These are phyloP conservation scores for Nicotiana tabacum DNA, from an alignment of 257 asterid genomes.

Conservation along the genomic window DNA sequence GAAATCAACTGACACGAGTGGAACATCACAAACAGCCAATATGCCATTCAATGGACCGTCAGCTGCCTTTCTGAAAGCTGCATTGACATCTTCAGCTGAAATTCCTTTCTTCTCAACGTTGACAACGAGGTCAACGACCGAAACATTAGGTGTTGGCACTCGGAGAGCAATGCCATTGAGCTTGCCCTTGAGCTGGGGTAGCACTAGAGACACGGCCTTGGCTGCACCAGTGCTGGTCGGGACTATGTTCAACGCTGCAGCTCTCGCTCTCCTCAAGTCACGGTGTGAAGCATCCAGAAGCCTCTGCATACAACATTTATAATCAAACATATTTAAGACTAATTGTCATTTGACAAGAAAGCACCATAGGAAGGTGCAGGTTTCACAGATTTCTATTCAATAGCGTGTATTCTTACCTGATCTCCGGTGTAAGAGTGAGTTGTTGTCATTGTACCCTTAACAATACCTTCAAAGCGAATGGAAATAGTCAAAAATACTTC, in stretches of 20 bases:
- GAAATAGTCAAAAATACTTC: not conserved
- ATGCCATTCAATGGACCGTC: conserved; percentile 69
- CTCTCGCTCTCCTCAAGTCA: conserved; percentile 84
- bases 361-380: not conserved
- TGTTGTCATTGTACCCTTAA: conserved; percentile 96
- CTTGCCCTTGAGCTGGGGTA: conserved; percentile 93
- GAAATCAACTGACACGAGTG: conserved; percentile 88
- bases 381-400: not conserved
- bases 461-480: conserved; percentile 57
- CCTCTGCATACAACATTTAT: conserved; percentile 43
- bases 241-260: conserved; percentile 90
- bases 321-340: not conserved
- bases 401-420: conserved; percentile 42
- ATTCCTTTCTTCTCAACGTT: conserved; percentile 78
- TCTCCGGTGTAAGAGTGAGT: conserved; percentile 98
- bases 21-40: conserved; percentile 67
- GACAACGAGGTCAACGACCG: conserved; percentile 84
- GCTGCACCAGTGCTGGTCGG: conserved; percentile 98
- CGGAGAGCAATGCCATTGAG: conserved; percentile 92
- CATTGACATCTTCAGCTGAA: conserved; percentile 74
- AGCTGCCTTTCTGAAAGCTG: conserved; percentile 87
- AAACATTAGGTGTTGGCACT: conserved; percentile 93
- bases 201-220: conserved; percentile 89
- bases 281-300: conserved; percentile 92
- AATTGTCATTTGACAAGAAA: not conserved